phyloP scores from a whole-genome alignment of 1,284 basidiomycete species.

The Marasmius fiardii region DNA sequence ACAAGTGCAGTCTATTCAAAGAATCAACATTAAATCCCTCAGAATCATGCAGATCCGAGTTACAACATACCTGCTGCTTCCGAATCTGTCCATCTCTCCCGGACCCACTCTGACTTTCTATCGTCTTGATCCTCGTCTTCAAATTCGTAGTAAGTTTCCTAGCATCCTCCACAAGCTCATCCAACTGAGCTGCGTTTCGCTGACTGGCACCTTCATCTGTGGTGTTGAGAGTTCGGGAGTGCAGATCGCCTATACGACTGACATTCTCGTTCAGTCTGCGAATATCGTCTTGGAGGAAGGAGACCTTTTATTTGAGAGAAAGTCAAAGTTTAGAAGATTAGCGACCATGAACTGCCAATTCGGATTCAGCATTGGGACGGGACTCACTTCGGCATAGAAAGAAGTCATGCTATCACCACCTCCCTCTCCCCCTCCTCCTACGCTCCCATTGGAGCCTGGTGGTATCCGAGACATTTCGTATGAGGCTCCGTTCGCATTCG shows the following conservation, averaged over 20 bases:
- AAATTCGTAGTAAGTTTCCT: conserved; percentile 73
- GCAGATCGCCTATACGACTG: conserved; percentile 63
- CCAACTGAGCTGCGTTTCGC: conserved; percentile 61
- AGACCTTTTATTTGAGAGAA: conserved; percentile 43
- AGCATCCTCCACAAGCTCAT: conserved; percentile 76
- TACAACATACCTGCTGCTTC: conserved; percentile 69
- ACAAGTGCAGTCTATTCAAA: not conserved
- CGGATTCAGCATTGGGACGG: not conserved
- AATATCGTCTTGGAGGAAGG: conserved; percentile 71
- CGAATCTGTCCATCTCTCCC: conserved; percentile 80
- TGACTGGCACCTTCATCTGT: conserved; percentile 69
- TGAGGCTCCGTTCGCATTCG: conserved; percentile 52
- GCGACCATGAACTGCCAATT: not conserved
- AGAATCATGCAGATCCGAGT: not conserved
- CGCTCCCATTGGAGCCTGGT: conserved; percentile 36
- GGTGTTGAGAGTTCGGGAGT: conserved; percentile 75
- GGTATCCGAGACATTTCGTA: conserved; percentile 71
- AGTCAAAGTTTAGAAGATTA: conserved; percentile 3
- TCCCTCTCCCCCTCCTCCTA: conserved; percentile 23
- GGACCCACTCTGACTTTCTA: conserved; percentile 69
- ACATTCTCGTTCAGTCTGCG: conserved; percentile 71
- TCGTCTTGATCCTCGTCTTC: conserved; percentile 75
- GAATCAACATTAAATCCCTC: not conserved
- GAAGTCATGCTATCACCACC: conserved; percentile 58
- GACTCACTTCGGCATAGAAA: conserved; percentile 78